Evolutionary conservation across 1,284 basidiomycete species (phyloP).

Genomic region (Ceratorhiza oryzae-sativae): DNA sequence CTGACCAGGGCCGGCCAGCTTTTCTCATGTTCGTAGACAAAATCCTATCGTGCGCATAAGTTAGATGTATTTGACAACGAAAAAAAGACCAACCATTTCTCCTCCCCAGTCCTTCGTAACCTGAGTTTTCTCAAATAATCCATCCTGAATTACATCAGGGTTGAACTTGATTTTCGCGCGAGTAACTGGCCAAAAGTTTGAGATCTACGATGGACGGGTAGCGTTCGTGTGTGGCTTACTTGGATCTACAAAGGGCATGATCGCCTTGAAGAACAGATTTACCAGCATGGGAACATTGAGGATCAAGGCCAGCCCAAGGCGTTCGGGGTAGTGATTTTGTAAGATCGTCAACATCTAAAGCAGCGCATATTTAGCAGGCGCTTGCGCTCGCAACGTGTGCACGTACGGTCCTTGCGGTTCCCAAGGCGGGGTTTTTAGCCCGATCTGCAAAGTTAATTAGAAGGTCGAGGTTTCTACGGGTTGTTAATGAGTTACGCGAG

Average conservation of each 20-base stretch:
- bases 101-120: slow-evolving; percentile 71
- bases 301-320: slow-evolving; percentile 85
- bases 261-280: slow-evolving; percentile 81
- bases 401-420: slow-evolving; percentile 61
- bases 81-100: slow-evolving; percentile 45
- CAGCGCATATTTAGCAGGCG: slow-evolving; percentile 11
- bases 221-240: slow-evolving; percentile 15
- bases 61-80: background rate
- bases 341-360: slow-evolving; percentile 56
- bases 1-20: slow-evolving; percentile 75
- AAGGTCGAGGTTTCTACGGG: slow-evolving; percentile 67
- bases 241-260: slow-evolving; percentile 82
- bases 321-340: slow-evolving; percentile 90
- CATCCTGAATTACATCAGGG: slow-evolving; percentile 65
- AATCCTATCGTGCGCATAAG: slow-evolving; percentile 49
- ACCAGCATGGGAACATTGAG: slow-evolving; percentile 84
- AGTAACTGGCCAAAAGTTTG: slow-evolving; percentile 58
- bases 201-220: too few relatives aligned
- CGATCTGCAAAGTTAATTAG: slow-evolving; percentile 85
- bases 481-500: background rate
- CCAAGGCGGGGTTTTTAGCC: slow-evolving; percentile 75
- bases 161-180: slow-evolving; percentile 75
- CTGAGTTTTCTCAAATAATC: slow-evolving; percentile 64
- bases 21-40: slow-evolving; percentile 72
- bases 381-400: background rate